Conservation (phyloP, 2,329 filamentous ascomycete species). For the Aspergillus sp. region DNA sequence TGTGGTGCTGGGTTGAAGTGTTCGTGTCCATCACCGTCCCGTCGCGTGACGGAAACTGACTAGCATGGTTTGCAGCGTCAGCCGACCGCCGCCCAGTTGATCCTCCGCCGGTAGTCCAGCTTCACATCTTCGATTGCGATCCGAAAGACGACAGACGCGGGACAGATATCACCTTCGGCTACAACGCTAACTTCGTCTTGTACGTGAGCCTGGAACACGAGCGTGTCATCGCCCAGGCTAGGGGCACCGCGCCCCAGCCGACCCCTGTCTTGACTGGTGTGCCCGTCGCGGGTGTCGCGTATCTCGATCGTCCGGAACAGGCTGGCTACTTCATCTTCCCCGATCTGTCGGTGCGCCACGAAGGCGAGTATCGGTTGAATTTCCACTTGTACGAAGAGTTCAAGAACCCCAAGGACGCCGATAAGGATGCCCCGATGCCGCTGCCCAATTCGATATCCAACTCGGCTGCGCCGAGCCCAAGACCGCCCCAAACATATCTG, state of each 20-base stretch:
- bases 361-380: conserved; percentile 81
- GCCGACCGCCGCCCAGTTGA: conserved; percentile 88
- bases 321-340: conserved; percentile 96
- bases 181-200: conserved; percentile 96
- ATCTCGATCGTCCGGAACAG: conserved; percentile 72
- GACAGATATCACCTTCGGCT: conserved; percentile 73
- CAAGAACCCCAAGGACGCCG: conserved; percentile 72
- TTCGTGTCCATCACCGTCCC: conserved; percentile 40
- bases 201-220: conserved; percentile 85
- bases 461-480: conserved; percentile 28
- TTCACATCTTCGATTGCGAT: conserved; percentile 68
- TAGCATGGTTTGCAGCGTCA: conserved; percentile 46
- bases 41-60: neutral
- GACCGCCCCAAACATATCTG: conserved; percentile 50
- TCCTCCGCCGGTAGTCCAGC: conserved; percentile 85
- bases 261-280: conserved; percentile 85
- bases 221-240: conserved; percentile 70
- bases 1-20: conserved; percentile 94
- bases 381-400: conserved; percentile 93
- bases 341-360: conserved; percentile 88
- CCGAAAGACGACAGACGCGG: conserved; percentile 46
- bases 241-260: conserved; percentile 59
- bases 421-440: conserved; percentile 44
- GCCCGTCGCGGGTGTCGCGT: conserved; percentile 90
- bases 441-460: conserved; percentile 11